Evolutionary conservation across 1,139 yeast genomes (phyloP), one percentile per base, ranked within the genome.

Genomic region (Zygosaccharomyces sapae): DNA sequence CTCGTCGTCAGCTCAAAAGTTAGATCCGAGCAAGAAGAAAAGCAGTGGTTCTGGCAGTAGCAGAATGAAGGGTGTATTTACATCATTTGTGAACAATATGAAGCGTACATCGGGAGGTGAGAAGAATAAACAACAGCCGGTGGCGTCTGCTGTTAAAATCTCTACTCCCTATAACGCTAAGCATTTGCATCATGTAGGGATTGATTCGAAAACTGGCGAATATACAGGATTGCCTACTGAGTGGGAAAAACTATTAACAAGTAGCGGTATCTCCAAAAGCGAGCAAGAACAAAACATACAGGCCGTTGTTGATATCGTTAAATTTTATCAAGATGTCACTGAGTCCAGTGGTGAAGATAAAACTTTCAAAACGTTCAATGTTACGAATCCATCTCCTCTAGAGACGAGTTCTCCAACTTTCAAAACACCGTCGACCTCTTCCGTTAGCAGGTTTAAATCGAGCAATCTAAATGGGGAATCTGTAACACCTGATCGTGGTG

Each of bases 271-370:
- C 44, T 78, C 95, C 4, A 80, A 79, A 57, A 78, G 77, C 39
- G 97, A 92, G 58, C 96, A 89, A 62, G 83, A 85, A 58, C 86
- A 84, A 57, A 89, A 92, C 63, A 96, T 97, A 2, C 94, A 88
- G 67, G 97, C 96, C 0, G 95, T 89, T 6, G 82, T 86, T 77
- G 96, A 89, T 62, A 89, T 90, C 55, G 95, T 90, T 51, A 87
- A 90, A 36, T 88, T 87, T 62, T 87, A 86, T 65, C 89, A 86
- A 58, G 87, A 83, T 52, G 73, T 74, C 7, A 75, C 80, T 39
- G 82, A 81, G 56, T 49, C 56, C 1, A 77, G 80, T 45, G 80
- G 79, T 20, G 92, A 83, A 43, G 81, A 78, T 36, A 75, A 73
- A 49, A 86, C 89, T 3, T 86, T 87, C 73, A 81, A 80, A 67